phyloP scores from a whole-genome alignment of 805 yeast genomes.

The Lachancea sp. region DNA sequence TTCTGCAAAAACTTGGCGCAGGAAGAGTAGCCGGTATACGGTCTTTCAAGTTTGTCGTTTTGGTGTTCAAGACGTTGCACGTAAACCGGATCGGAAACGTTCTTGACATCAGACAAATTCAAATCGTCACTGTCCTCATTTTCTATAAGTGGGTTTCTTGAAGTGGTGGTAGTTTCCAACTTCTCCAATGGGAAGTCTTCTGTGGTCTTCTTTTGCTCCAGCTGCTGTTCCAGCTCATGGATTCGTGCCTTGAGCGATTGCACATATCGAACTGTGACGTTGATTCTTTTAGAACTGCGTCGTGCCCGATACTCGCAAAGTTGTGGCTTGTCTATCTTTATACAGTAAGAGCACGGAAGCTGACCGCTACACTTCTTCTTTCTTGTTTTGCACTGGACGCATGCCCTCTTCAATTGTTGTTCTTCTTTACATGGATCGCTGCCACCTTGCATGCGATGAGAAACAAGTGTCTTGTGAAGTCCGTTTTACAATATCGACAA shows the following conservation, averaged over 20 bases:
- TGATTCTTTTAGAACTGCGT: conserved; percentile 12
- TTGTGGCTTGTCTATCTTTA: conserved; percentile 12
- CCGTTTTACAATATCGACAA: too few relatives aligned
- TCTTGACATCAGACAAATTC: too few relatives aligned
- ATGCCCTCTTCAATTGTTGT: conserved; percentile 11
- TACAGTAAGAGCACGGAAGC: conserved; percentile 17
- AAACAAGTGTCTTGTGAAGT: too few relatives aligned
- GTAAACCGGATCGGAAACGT: not conserved
- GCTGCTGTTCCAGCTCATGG: conserved; percentile 10
- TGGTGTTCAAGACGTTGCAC: too few relatives aligned
- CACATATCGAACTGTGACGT: conserved; percentile 15
- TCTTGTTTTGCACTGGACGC: conserved; percentile 15
- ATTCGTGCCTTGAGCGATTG: conserved; percentile 13
- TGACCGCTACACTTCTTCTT: conserved; percentile 17
- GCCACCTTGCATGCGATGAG: not conserved
- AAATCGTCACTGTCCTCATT: too few relatives aligned
- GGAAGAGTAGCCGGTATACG: conserved; percentile 6
- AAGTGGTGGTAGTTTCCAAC: not conserved
- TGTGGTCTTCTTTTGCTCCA: conserved; percentile 2
- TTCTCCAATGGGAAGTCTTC: not conserved
- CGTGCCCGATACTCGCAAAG: conserved; percentile 13
- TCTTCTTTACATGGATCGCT: conserved; percentile 2
- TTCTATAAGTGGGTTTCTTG: conserved; percentile 11
- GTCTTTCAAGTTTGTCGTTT: not conserved
- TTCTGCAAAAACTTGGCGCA: conserved; percentile 13